Evolutionary conservation across 192 early-diverging fungal species (phyloP), one percentile per base, ranked within the genome.

Genomic region (Gigaspora rosea): DNA sequence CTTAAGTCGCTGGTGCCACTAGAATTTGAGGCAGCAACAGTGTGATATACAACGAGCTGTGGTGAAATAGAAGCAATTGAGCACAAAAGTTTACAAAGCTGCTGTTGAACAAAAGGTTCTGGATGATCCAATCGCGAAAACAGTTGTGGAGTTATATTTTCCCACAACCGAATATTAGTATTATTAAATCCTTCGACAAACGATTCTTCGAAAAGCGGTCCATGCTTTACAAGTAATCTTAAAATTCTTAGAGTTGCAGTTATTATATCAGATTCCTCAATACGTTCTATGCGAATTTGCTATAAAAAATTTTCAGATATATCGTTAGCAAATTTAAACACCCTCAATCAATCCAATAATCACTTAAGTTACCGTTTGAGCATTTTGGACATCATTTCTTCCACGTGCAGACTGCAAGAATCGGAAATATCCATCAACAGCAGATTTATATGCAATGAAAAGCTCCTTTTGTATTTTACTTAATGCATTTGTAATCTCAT

Each of bases 101-200:
- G 65, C 10, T 85, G 72, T 20, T 89, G 81, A 2, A 93, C 90
- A 48, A 82, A 82, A 10, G 79, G 51, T 5, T 88, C 84, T 1
- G 90, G 90, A 71, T 95, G 92, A 46, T 88, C 81, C 12, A 95
- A 75, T 52, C 91, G 85, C 0, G 92, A 84, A 80, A 94, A 94
- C 13, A 95, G 78, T 78, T 95, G 94, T 4, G 93, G 93, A 41
- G 91, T 86, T 15, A 95, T 85, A 9, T 78, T 78, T 56, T 89
- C 84, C 94, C 94, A 95, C 4, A 81, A 77, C 20, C 72, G 63
- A 50, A 85, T 82, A 50, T 79, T 73, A 52, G 78, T 85, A 52
- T 75, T 79, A 2, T 78, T 77, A 49, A 90, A 58, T 41, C 84
- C 80, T 48, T 79, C 77, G 0, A 68, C 50, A 57, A 92, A 91